Conservation (phyloP, 768 basidiomycete genomes). For the Pholiota molesta region DNA sequence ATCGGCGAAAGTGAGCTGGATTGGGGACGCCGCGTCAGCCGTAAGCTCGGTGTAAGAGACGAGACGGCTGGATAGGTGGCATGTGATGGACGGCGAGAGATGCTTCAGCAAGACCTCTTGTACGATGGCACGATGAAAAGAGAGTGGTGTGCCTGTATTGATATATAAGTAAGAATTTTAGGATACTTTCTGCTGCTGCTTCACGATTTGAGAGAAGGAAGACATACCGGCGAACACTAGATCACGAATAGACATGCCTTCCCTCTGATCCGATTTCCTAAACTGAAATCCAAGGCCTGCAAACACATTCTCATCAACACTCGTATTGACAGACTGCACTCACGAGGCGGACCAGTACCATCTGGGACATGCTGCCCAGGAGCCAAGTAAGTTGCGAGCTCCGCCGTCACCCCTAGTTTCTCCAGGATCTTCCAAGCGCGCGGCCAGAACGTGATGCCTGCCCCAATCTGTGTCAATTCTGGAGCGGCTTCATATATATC, state of each 20-base stretch:
- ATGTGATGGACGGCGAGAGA: constrained; percentile 34
- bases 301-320: not conserved
- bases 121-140: constrained; percentile 56
- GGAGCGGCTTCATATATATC: constrained; percentile 44
- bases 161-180: no score
- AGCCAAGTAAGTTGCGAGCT: constrained; percentile 15
- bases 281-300: constrained; percentile 29
- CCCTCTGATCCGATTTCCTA: constrained; percentile 34
- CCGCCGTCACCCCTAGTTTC: constrained; percentile 22
- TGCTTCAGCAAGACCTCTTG: constrained; percentile 45
- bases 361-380: constrained; percentile 21
- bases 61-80: constrained; percentile 46
- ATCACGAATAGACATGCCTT: constrained; percentile 29
- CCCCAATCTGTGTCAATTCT: constrained; percentile 39
- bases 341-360: constrained; percentile 11
- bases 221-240: constrained; percentile 30
- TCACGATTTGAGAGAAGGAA: not conserved
- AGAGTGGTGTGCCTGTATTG: constrained; percentile 22
- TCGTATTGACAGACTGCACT: constrained; percentile 6
- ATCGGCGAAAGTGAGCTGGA: constrained; percentile 45
- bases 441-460: constrained; percentile 37
- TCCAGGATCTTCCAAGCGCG: constrained; percentile 33
- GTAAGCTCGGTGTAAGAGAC: constrained; percentile 35
- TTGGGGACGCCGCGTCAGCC: not conserved
- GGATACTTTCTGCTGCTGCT: no score